Percentiles rank a stretch among this genome's conserved stretches.
phyloP scores from a whole-genome alignment of 2,329 filamentous ascomycete species.

The Ophiosphaerella narmari region DNA sequence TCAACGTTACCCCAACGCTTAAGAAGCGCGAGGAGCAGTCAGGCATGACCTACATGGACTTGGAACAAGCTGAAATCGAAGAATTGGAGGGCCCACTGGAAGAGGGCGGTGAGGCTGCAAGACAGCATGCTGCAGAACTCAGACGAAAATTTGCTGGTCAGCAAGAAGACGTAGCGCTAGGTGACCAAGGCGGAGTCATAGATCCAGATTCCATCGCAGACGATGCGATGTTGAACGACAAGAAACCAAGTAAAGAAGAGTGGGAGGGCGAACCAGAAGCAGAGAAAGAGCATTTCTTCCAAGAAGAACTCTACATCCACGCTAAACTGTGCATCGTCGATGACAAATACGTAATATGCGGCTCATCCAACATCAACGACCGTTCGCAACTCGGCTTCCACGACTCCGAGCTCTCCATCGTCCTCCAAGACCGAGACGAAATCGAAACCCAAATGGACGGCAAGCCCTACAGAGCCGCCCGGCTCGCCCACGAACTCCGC shows the following conservation, averaged over 20 bases:
- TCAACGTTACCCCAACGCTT: slow-evolving; percentile 79
- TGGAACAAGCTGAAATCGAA: slow-evolving; percentile 85
- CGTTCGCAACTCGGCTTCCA: slow-evolving; percentile 85
- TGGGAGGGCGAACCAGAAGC: slow-evolving; percentile 76
- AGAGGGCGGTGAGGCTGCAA: slow-evolving; percentile 43
- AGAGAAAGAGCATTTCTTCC: slow-evolving; percentile 87
- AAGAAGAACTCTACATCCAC: slow-evolving; percentile 96
- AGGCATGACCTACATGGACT: slow-evolving; percentile 81
- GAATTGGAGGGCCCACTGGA: slow-evolving; percentile 70
- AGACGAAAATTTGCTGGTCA: slow-evolving; percentile 52
- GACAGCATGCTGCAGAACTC: slow-evolving; percentile 52
- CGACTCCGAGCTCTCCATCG: slow-evolving; percentile 87
- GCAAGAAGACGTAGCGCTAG: slow-evolving; percentile 46
- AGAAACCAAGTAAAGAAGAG: slow-evolving; percentile 67
- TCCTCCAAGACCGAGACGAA: slow-evolving; percentile 80
- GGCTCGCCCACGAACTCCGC: slow-evolving; percentile 79
- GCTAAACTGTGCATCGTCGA: slow-evolving; percentile 89
- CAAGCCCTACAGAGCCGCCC: slow-evolving; percentile 74
- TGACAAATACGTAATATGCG: slow-evolving; percentile 82
- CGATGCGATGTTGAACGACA: slow-evolving; percentile 76
- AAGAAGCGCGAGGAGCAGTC: slow-evolving; percentile 77
- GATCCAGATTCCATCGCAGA: slow-evolving; percentile 72
- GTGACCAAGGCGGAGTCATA: slow-evolving; percentile 47
- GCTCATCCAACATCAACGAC: slow-evolving; percentile 90
- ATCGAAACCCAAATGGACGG: slow-evolving; percentile 80